phyloP scores from a whole-genome alignment of 345 rosid genomes.

The Gossypium sturtianum region DNA sequence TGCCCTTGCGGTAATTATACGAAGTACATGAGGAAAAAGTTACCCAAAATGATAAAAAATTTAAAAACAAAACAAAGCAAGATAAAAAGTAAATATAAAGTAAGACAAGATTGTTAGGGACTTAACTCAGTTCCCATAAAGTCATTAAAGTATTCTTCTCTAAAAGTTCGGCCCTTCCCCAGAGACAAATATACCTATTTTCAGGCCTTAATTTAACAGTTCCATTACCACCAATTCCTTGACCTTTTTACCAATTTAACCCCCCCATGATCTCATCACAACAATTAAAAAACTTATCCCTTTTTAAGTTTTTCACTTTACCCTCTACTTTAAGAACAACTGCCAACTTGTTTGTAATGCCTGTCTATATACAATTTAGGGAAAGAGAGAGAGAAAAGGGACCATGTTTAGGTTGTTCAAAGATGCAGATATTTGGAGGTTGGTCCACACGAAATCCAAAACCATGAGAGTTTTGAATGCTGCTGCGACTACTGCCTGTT shows the following conservation, averaged over 20 bases:
- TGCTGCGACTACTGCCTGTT: not conserved
- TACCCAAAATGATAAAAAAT: conserved; percentile 11
- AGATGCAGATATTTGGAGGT: not conserved
- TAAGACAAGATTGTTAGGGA: conserved; percentile 27
- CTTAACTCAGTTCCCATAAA: conserved; percentile 16
- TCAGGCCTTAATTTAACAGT: not conserved
- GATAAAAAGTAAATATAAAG: conserved; percentile 14
- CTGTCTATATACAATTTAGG: not conserved
- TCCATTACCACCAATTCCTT: not conserved
- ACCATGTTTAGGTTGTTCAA: not conserved
- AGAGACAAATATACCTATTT: conserved; percentile 12
- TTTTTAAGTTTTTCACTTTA: not conserved
- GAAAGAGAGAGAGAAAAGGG: not conserved
- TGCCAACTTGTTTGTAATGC: not conserved
- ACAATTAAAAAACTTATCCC: not conserved
- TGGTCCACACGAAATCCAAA: not conserved
- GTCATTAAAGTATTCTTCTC: conserved; percentile 27
- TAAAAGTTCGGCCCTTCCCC: conserved; percentile 13
- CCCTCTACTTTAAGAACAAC: not conserved
- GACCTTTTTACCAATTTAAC: not conserved
- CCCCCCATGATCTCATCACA: not conserved
- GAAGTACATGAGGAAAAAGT: conserved; percentile 5
- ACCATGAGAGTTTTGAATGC: not conserved
- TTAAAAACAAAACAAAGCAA: not conserved
- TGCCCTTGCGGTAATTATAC: conserved; percentile 23